Evolutionary conservation across 768 basidiomycete genomes (phyloP).

Genomic region (Amyloporia xantha): DNA sequence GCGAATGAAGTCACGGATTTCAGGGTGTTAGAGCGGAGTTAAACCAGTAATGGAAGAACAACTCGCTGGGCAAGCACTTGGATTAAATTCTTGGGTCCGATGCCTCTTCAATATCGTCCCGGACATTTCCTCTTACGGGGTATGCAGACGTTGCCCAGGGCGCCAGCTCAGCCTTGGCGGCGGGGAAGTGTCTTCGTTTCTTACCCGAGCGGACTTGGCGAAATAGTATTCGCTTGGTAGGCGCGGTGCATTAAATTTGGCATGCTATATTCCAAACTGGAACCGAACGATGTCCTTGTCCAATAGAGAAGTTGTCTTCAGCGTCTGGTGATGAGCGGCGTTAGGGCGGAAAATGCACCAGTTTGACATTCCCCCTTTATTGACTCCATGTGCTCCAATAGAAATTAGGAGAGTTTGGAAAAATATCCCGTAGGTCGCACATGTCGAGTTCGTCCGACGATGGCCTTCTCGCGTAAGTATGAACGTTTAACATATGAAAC

Average conservation of each 20-base stretch:
- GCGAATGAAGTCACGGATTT: neutral
- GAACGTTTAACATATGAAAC: too few relatives aligned
- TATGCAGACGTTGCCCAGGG: neutral
- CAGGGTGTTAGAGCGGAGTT: neutral
- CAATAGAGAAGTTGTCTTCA: neutral
- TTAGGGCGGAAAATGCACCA: too few relatives aligned
- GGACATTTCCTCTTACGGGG: too few relatives aligned
- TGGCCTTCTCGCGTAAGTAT: too few relatives aligned
- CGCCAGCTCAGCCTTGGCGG: constrained; percentile 1
- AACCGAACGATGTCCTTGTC: neutral
- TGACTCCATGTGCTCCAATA: neutral
- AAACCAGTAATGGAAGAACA: neutral
- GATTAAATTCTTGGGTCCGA: too few relatives aligned
- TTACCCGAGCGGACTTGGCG: neutral
- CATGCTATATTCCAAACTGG: too few relatives aligned
- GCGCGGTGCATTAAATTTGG: too few relatives aligned
- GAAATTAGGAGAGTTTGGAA: too few relatives aligned
- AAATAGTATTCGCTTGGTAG: neutral
- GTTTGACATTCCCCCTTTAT: too few relatives aligned
- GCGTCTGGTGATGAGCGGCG: neutral
- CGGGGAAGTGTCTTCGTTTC: neutral
- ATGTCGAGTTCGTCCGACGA: too few relatives aligned
- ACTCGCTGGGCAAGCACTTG: neutral
- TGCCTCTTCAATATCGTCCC: too few relatives aligned
- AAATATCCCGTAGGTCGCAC: too few relatives aligned